Evolutionary conservation across 257 asterid species (phyloP), one percentile per base, ranked within the genome.

Genomic region (Ophiorrhiza pumila): DNA sequence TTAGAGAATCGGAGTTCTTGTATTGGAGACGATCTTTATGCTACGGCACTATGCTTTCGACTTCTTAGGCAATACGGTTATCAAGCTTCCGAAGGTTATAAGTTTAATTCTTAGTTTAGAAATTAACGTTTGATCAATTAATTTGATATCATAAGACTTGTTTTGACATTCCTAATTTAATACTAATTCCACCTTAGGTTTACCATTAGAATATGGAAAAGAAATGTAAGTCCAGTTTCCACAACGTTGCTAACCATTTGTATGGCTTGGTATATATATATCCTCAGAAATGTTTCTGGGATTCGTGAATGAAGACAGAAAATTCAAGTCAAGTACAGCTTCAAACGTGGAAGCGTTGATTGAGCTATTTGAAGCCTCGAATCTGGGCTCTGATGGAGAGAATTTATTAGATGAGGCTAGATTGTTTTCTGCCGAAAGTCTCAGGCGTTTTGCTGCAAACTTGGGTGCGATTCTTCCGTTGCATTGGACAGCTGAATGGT

Each of bases 71-170:
- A 83, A 42, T 76, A 84, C 50, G 93, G 90, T n/a, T 77, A 74
- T 69, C 46, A 78, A 71, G 88, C 84, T 80, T 65, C 91, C n/a
- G 81, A 77, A 81, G 93, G 95, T 86, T n/a, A n/a, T n/a, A n/a
- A n/a, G n/a, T n/a, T n/a, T n/a, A n/a, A n/a, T n/a, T n/a, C n/a
- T n/a, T n/a, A n/a, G n/a, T n/a, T n/a, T n/a, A n/a, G n/a, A n/a
- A n/a, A n/a, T n/a, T n/a, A n/a, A n/a, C n/a, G n/a, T n/a, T n/a
- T n/a, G n/a, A n/a, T n/a, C n/a, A n/a, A n/a, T n/a, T n/a, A n/a
- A n/a, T n/a, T n/a, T n/a, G n/a, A n/a, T n/a, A n/a, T n/a, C n/a
- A n/a, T n/a, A n/a, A n/a, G n/a, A n/a, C n/a, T n/a, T n/a, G n/a
- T n/a, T n/a, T n/a, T n/a, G n/a, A n/a, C n/a, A n/a, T n/a, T n/a